phyloP scores from a whole-genome alignment of 1,284 basidiomycete genomes.

The Apiotrichum akiyoshidainum region DNA sequence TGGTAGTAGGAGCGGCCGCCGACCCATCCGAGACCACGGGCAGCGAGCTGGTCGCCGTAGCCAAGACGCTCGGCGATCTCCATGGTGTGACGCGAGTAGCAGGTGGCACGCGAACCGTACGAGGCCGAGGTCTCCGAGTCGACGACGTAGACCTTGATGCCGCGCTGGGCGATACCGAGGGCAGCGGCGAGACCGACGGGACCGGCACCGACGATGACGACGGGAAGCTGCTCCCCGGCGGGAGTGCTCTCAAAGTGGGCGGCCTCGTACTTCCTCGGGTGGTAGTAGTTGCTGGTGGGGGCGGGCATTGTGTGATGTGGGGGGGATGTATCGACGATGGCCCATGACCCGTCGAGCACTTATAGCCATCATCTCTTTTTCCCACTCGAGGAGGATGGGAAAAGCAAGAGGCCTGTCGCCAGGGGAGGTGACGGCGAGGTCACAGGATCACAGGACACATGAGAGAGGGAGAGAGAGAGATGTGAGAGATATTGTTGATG shows the following conservation, averaged over 20 bases:
- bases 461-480: too few species aligned
- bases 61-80: conserved; percentile 22
- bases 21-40: conserved; percentile 18
- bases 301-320: conserved; percentile 1
- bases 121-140: conserved; percentile 17
- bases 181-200: conserved; percentile 20
- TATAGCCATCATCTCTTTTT: background rate
- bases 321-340: background rate
- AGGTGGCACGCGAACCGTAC: conserved; percentile 22
- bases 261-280: conserved; percentile 9
- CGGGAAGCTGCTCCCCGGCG: conserved; percentile 9
- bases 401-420: too few species aligned
- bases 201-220: conserved; percentile 19
- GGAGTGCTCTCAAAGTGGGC: conserved; percentile 18
- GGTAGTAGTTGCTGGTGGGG: conserved; percentile 16
- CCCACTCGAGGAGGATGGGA: too few species aligned
- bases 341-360: too few species aligned
- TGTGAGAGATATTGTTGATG: too few species aligned
- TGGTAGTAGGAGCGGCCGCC: conserved; percentile 20
- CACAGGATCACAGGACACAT: too few species aligned
- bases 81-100: conserved; percentile 22
- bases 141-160: conserved; percentile 15
- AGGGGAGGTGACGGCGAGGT: too few species aligned
- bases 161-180: conserved; percentile 17
- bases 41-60: conserved; percentile 13